Percentiles rank a stretch among this genome's conserved stretches.
Evolutionary conservation across 306 rosid genomes (phyloP).

Genomic region (Clitoria ternatea): DNA sequence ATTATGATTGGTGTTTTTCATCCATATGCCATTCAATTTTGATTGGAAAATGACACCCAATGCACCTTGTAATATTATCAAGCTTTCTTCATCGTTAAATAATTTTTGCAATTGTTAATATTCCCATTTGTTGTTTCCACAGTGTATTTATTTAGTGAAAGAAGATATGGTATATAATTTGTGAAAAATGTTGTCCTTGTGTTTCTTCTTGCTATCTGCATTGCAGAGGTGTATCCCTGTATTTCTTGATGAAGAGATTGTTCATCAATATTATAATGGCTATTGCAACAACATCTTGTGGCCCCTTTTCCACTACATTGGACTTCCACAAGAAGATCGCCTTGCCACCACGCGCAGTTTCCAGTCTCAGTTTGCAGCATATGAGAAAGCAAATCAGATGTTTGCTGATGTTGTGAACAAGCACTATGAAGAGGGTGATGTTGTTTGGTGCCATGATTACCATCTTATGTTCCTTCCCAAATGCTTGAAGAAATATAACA

Average conservation of each 20-base stretch:
- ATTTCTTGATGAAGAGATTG: constrained; percentile 89
- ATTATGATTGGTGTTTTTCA: no score
- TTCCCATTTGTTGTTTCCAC: not conserved
- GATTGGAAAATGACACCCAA: no score
- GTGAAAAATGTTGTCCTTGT: not conserved
- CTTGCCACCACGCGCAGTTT: constrained; percentile 95
- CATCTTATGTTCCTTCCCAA: constrained; percentile 94
- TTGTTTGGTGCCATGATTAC: constrained; percentile 96
- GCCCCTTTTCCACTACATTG: constrained; percentile 94
- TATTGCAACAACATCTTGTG: constrained; percentile 90
- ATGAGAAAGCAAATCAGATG: constrained; percentile 87
- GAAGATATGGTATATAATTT: not conserved
- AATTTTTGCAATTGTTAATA: not conserved
- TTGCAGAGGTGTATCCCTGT: constrained; percentile 85
- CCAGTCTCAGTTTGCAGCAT: constrained; percentile 86
- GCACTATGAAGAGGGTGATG: constrained; percentile 86
- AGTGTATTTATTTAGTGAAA: not conserved
- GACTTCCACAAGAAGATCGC: constrained; percentile 95
- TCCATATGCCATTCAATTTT: no score
- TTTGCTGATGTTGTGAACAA: constrained; percentile 79
- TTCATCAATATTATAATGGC: constrained; percentile 89
- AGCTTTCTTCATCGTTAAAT: not conserved
- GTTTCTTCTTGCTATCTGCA: not conserved
- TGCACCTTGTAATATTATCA: no score
- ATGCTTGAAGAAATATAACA: constrained; percentile 70